Conservation (phyloP, 495 filamentous ascomycete genomes). For the Podospora fimiseda region DNA sequence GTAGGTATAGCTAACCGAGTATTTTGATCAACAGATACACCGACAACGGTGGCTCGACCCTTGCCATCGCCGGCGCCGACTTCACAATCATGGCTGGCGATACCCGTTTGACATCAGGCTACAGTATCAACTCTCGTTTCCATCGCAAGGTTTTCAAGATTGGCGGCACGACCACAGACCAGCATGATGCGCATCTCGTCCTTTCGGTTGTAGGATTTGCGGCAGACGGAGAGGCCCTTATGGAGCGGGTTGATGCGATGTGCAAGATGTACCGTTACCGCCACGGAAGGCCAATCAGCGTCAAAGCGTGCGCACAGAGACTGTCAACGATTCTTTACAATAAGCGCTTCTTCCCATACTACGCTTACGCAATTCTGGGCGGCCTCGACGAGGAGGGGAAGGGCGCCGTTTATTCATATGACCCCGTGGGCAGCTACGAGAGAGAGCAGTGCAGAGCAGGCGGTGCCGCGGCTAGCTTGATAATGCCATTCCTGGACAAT, state of each 20-base stretch:
- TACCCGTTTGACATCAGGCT: slow-evolving; percentile 87
- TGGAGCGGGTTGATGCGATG: slow-evolving; percentile 80
- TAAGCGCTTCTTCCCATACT: slow-evolving; percentile 98
- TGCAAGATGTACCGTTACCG: slow-evolving; percentile 98
- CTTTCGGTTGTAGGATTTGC: slow-evolving; percentile 93
- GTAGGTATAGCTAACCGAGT: not conserved
- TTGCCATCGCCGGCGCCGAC: slow-evolving; percentile 88
- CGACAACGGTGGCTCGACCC: slow-evolving; percentile 93
- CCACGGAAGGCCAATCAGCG: slow-evolving; percentile 86
- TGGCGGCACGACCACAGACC: slow-evolving; percentile 77
- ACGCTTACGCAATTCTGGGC: slow-evolving; percentile 85
- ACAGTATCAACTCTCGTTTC: slow-evolving; percentile 96
- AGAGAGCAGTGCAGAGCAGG: slow-evolving; percentile 91
- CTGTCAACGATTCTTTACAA: slow-evolving; percentile 89
- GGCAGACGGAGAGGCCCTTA: slow-evolving; percentile 83
- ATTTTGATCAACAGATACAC: slow-evolving; percentile 66
- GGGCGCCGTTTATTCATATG: slow-evolving; percentile 93
- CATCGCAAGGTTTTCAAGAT: slow-evolving; percentile 95
- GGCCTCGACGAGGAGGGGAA: slow-evolving; percentile 92
- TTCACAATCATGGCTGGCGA: slow-evolving; percentile 96
- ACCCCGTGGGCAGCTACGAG: slow-evolving; percentile 95
- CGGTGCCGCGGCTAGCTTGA: slow-evolving; percentile 90
- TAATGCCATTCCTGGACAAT: slow-evolving; percentile 99
- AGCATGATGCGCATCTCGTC: slow-evolving; percentile 75
- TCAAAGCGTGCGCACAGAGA: slow-evolving; percentile 87